Conservation (phyloP, 768 basidiomycete genomes). For the Ramaria sp. region DNA sequence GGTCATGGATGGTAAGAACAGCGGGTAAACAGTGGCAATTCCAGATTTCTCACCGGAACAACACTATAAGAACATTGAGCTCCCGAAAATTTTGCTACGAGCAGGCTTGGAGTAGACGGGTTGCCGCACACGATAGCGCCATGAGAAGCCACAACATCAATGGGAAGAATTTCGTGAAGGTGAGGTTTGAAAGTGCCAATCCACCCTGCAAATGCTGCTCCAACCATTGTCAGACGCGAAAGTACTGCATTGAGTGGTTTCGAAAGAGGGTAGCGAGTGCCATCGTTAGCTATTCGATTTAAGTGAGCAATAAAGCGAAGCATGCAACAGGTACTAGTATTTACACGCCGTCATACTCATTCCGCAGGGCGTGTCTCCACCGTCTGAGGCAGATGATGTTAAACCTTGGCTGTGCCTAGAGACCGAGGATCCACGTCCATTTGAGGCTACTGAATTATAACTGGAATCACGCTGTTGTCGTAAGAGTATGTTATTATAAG, state of each 20-base stretch:
- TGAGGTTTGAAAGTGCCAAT: slow-evolving; percentile 55
- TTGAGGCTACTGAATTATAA: slow-evolving; percentile 28
- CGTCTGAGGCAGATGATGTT: not conserved
- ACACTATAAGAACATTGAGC: slow-evolving; percentile 75
- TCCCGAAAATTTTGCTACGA: slow-evolving; percentile 73
- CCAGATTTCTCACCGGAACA: slow-evolving; percentile 38
- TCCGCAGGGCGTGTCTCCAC: not conserved
- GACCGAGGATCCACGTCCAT: slow-evolving; percentile 21
- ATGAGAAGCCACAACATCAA: slow-evolving; percentile 68
- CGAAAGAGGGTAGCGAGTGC: not conserved
- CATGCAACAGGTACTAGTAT: not conserved
- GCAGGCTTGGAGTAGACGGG: slow-evolving; percentile 68
- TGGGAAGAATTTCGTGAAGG: slow-evolving; percentile 75
- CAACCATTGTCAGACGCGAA: not conserved
- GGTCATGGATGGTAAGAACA: not conserved
- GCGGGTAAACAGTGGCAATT: slow-evolving; percentile 15
- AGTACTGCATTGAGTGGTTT: not conserved
- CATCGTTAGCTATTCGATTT: not conserved
- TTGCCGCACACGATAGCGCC: slow-evolving; percentile 83
- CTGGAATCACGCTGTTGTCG: slow-evolving; percentile 48
- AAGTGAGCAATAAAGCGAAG: not conserved
- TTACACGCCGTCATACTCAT: not conserved
- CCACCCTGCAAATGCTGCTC: not conserved
- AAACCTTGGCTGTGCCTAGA: not conserved
- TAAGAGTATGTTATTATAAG: slow-evolving; percentile 79